A percentile compares a stretch with the other conserved stretches of the same genome.
Conservation (phyloP, 2,329 filamentous ascomycete species). For the Hymenoscyphus salicellus region DNA sequence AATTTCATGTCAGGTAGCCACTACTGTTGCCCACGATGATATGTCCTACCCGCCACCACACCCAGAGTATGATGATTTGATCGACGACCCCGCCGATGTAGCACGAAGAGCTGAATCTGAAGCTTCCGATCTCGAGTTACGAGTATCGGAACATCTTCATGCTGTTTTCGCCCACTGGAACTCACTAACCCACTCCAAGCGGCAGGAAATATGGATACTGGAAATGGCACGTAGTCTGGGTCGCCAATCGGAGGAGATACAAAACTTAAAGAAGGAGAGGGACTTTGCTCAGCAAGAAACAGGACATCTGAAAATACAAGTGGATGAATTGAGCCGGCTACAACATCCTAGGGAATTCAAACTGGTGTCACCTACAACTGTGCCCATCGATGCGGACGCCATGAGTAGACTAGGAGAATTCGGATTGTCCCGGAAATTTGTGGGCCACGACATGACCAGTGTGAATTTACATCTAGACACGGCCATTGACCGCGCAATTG, state of each 20-base stretch:
- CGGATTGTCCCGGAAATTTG: slow-evolving; percentile 39
- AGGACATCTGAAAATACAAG: slow-evolving; percentile 53
- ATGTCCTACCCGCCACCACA: slow-evolving; percentile 42
- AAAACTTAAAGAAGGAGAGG: slow-evolving; percentile 48
- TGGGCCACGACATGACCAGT: slow-evolving; percentile 52
- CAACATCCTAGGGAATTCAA: slow-evolving; percentile 61
- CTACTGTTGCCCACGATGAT: slow-evolving; percentile 51
- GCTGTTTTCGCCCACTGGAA: slow-evolving; percentile 77
- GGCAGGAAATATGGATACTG: slow-evolving; percentile 58
- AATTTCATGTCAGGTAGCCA: slow-evolving; percentile 49
- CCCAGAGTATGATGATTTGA: slow-evolving; percentile 31
- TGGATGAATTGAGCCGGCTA: slow-evolving; percentile 56
- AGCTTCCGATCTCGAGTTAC: slow-evolving; percentile 56
- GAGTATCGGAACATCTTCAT: slow-evolving; percentile 72
- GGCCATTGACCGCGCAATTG: slow-evolving; percentile 53
- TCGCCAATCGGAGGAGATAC: slow-evolving; percentile 52
- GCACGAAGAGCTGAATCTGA: slow-evolving; percentile 36
- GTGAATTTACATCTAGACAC: slow-evolving; percentile 51
- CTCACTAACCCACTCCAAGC: slow-evolving; percentile 53
- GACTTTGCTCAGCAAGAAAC: slow-evolving; percentile 50
- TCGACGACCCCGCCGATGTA: slow-evolving; percentile 37
- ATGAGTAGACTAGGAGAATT: slow-evolving; percentile 48
- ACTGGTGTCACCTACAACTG: slow-evolving; percentile 49
- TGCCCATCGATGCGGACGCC: slow-evolving; percentile 50
- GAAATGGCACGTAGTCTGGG: slow-evolving; percentile 60